Conservation (phyloP, 768 basidiomycete species). For the Tylopilus sp. region DNA sequence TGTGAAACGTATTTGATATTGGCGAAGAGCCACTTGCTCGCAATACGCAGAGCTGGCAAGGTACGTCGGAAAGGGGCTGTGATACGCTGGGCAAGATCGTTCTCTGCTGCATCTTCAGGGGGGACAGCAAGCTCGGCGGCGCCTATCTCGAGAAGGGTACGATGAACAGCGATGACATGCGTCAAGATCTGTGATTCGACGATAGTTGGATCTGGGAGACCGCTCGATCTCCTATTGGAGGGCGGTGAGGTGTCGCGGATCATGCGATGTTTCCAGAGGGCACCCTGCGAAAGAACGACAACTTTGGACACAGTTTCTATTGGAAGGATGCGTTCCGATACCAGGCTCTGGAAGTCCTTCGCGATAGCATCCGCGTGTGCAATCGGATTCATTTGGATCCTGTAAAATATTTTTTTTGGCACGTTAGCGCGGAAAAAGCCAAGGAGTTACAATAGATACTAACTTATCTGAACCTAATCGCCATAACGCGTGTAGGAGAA, state of each 20-base stretch:
- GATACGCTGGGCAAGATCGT: constrained; percentile 76
- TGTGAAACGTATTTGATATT: constrained; percentile 68
- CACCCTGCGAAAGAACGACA: constrained; percentile 71
- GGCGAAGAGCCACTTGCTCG: constrained; percentile 83
- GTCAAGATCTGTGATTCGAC: constrained; percentile 64
- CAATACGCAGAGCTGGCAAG: constrained; percentile 81
- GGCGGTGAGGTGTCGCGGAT: constrained; percentile 46
- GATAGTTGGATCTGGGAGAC: constrained; percentile 27
- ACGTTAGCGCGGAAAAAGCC: constrained; percentile 1
- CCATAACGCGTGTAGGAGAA: constrained; percentile 78
- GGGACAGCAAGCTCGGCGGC: constrained; percentile 55
- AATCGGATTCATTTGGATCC: constrained; percentile 43
- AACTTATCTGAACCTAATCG: constrained; percentile 54
- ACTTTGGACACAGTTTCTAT: constrained; percentile 74
- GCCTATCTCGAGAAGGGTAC: constrained; percentile 63
- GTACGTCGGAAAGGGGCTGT: constrained; percentile 83
- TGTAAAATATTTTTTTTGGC: constrained; percentile 6
- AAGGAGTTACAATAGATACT: constrained; percentile 20
- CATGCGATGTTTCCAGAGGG: constrained; percentile 83
- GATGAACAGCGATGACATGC: constrained; percentile 66
- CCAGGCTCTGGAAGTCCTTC: constrained; percentile 55
- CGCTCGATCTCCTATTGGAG: constrained; percentile 24
- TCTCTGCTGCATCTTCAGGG: constrained; percentile 49
- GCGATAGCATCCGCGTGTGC: constrained; percentile 47
- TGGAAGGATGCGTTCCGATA: constrained; percentile 67